Conservation (phyloP, 1,139 yeast genomes). For the Suhomyces kunorum region DNA sequence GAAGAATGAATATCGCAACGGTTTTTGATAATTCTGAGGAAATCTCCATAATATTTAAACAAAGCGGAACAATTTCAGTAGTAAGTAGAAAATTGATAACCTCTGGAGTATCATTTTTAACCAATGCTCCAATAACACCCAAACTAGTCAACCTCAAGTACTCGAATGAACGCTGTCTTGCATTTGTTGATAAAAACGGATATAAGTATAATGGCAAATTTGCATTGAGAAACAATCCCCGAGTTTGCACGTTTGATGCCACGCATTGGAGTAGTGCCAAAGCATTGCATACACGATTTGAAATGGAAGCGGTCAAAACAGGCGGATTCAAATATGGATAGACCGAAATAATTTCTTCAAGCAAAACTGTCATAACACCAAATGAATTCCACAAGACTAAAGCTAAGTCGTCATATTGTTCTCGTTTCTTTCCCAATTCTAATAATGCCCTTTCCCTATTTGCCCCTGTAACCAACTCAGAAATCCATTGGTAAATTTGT, state of each 20-base stretch:
- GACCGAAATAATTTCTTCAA: slow-evolving; percentile 87
- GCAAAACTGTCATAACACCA: slow-evolving; percentile 90
- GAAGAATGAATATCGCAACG: slow-evolving; percentile 93
- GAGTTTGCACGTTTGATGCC: slow-evolving; percentile 90
- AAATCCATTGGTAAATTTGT: slow-evolving; percentile 86
- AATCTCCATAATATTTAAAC: slow-evolving; percentile 92
- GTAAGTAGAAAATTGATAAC: slow-evolving; percentile 87
- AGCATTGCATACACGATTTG: slow-evolving; percentile 94
- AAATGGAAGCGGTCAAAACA: slow-evolving; percentile 77
- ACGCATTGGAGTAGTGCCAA: slow-evolving; percentile 93
- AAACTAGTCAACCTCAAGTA: slow-evolving; percentile 87
- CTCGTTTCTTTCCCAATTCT: slow-evolving; percentile 91
- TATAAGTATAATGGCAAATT: slow-evolving; percentile 89
- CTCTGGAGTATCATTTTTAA: slow-evolving; percentile 93
- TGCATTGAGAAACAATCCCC: slow-evolving; percentile 80
- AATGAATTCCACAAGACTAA: slow-evolving; percentile 92
- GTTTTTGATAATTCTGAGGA: slow-evolving; percentile 93
- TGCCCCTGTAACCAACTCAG: slow-evolving; percentile 85
- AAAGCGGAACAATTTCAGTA: slow-evolving; percentile 93
- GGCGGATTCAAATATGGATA: slow-evolving; percentile 91
- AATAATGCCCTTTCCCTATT: slow-evolving; percentile 89
- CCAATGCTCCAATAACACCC: slow-evolving; percentile 96
- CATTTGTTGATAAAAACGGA: slow-evolving; percentile 90
- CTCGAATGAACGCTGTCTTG: slow-evolving; percentile 90
- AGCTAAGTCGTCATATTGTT: slow-evolving; percentile 92